phyloP scores from a whole-genome alignment of 176 grass and related monocot genomes.

The Musa beccarii region DNA sequence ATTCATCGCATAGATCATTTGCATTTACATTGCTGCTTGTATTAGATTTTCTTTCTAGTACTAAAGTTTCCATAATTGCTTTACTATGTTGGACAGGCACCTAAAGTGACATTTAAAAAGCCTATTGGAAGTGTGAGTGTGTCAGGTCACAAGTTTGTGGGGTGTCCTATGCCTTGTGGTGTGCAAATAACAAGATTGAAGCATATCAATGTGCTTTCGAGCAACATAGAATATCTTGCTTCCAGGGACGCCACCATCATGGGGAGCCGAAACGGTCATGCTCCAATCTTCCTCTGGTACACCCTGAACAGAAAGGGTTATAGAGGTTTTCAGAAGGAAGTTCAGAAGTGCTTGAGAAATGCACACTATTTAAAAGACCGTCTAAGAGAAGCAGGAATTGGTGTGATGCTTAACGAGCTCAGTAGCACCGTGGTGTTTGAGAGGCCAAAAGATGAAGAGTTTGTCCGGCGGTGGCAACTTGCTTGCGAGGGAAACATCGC shows the following conservation, averaged over 20 bases:
- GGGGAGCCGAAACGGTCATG: constrained; percentile 55
- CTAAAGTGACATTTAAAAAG: constrained; percentile 79
- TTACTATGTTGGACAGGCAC: constrained; percentile 34
- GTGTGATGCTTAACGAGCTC: constrained; percentile 75
- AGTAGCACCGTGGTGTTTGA: constrained; percentile 85
- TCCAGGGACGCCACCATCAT: constrained; percentile 60
- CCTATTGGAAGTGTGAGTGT: constrained; percentile 76
- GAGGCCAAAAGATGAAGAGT: constrained; percentile 71
- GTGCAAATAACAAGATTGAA: constrained; percentile 66
- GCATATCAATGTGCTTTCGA: constrained; percentile 73
- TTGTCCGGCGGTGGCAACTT: constrained; percentile 75
- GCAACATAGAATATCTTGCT: constrained; percentile 69
- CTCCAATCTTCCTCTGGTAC: constrained; percentile 66
- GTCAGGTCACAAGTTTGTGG: constrained; percentile 80
- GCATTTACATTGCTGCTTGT: background rate
- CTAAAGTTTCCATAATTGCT: background rate
- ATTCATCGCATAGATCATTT: background rate
- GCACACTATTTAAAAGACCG: constrained; percentile 46
- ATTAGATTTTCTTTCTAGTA: background rate
- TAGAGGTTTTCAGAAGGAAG: constrained; percentile 50
- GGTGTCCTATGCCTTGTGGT: constrained; percentile 87
- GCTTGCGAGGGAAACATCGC: constrained; percentile 68
- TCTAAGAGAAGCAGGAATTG: constrained; percentile 41
- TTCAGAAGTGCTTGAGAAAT: constrained; percentile 64
- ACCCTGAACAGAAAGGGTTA: constrained; percentile 54